Evolutionary conservation across 495 filamentous ascomycete genomes (phyloP).

Genomic region (Tuber indicum): DNA sequence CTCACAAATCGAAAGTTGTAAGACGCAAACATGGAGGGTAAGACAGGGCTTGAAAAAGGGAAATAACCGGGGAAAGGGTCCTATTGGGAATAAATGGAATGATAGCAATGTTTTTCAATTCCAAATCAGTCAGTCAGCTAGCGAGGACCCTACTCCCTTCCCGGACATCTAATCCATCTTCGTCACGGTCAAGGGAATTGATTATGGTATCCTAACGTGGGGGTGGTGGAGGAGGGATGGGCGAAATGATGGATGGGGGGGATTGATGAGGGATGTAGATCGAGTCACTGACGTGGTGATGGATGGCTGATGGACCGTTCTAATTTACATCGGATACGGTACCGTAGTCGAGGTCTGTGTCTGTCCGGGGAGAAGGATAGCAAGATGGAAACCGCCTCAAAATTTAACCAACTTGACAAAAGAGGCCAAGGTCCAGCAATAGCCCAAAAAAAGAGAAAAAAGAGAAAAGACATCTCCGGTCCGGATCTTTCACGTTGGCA

Average conservation of each 20-base stretch:
- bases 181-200: not conserved
- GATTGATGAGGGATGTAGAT: constrained; percentile 28
- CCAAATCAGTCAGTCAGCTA: not conserved
- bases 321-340: not conserved
- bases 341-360: constrained; percentile 16
- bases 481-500: not conserved
- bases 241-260: not conserved
- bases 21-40: not conserved
- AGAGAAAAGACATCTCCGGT: not conserved
- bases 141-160: not conserved
- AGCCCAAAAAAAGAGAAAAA: not conserved
- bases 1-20: not conserved
- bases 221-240: not conserved
- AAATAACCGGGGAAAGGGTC: not conserved
- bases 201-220: not conserved
- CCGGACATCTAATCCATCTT: not conserved
- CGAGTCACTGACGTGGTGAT: constrained; percentile 35
- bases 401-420: not conserved
- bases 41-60: not conserved
- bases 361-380: constrained; percentile 6
- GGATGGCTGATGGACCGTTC: constrained; percentile 1
- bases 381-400: not conserved
- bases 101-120: not conserved
- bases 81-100: not conserved
- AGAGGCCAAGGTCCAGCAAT: not conserved